Percentiles rank a stretch among this genome's conserved stretches.
These are phyloP conservation scores for Trichosporon asahii DNA, from an alignment of 1,284 basidiomycete species.

Conservation along the genomic window DNA sequence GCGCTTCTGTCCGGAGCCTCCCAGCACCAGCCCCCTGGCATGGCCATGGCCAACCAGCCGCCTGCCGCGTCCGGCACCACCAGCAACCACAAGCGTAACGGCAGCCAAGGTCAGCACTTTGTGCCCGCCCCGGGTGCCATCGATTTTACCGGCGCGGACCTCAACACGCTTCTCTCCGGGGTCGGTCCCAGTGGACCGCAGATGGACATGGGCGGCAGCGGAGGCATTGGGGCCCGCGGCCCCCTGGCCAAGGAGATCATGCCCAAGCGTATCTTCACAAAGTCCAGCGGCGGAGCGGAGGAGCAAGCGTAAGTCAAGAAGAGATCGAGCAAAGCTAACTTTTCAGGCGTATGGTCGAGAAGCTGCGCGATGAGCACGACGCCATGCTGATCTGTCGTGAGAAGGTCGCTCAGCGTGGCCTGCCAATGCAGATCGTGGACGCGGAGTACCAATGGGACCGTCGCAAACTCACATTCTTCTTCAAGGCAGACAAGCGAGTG, in stretches of 20 bases:
- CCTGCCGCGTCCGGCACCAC: neutral
- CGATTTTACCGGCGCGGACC: constrained; percentile 40
- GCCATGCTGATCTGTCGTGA: constrained; percentile 85
- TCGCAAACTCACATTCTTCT: constrained; percentile 96
- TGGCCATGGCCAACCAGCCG: constrained; percentile 44
- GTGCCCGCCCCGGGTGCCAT: constrained; percentile 19
- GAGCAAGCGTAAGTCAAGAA: constrained; percentile 84
- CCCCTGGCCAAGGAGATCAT: constrained; percentile 72
- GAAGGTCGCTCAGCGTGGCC: constrained; percentile 84
- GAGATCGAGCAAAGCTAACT: neutral
- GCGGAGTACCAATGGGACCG: constrained; percentile 99
- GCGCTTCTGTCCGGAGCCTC: constrained; percentile 47
- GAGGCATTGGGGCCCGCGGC: constrained; percentile 34
- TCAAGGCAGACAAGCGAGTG: constrained; percentile 89
- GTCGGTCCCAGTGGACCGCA: constrained; percentile 43
- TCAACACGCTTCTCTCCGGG: constrained; percentile 39
- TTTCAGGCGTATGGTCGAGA: constrained; percentile 66
- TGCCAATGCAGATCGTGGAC: constrained; percentile 97
- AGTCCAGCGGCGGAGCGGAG: constrained; percentile 64
- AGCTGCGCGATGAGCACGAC: constrained; percentile 86
- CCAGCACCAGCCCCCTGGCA: constrained; percentile 49
- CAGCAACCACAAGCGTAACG: constrained; percentile 21
- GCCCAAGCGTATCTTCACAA: constrained; percentile 95
- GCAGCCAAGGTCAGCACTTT: constrained; percentile 13
- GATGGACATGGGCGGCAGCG: constrained; percentile 35